phyloP scores from a whole-genome alignment of 805 yeast species.

The Suhomyces sp. region DNA sequence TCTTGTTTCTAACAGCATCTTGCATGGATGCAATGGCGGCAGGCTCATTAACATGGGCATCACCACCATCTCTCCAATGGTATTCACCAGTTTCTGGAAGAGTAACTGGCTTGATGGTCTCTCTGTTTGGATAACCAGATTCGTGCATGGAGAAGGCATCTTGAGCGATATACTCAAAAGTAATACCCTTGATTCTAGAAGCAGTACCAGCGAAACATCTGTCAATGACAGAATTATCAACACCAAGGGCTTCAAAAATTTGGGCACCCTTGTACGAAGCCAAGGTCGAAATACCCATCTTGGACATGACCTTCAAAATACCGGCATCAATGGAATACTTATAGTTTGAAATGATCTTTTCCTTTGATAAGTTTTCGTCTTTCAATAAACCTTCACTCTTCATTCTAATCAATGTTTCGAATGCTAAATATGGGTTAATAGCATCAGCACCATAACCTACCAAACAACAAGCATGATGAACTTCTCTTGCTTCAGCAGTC shows the following conservation, averaged over 20 bases:
- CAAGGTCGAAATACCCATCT: slow-evolving; percentile 98
- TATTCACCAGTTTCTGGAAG: slow-evolving; percentile 96
- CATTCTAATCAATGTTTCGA: slow-evolving; percentile 85
- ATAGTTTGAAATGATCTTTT: slow-evolving; percentile 70
- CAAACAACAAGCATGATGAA: slow-evolving; percentile 91
- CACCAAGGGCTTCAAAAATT: slow-evolving; percentile 94
- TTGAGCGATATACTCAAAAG: slow-evolving; percentile 93
- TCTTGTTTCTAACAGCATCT: slow-evolving; percentile 97
- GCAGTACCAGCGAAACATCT: slow-evolving; percentile 97
- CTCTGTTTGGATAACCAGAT: slow-evolving; percentile 82
- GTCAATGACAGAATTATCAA: slow-evolving; percentile 93
- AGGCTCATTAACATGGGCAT: slow-evolving; percentile 92
- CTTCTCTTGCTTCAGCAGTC: slow-evolving; percentile 97
- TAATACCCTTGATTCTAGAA: slow-evolving; percentile 91
- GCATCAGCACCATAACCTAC: slow-evolving; percentile 98
- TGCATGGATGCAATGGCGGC: slow-evolving; percentile 92
- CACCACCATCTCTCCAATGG: slow-evolving; percentile 99
- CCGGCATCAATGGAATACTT: slow-evolving; percentile 86
- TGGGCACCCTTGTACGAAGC: slow-evolving; percentile 99
- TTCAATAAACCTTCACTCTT: slow-evolving; percentile 71
- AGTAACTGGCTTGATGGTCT: slow-evolving; percentile 65
- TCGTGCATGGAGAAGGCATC: slow-evolving; percentile 95
- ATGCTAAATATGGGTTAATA: slow-evolving; percentile 87
- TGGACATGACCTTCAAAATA: slow-evolving; percentile 94
- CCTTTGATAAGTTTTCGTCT: slow-evolving; percentile 54